A percentile compares a stretch with the other conserved stretches of the same genome.
phyloP scores from a whole-genome alignment of 1,284 basidiomycete species.

The Heterobasidion occidentale region DNA sequence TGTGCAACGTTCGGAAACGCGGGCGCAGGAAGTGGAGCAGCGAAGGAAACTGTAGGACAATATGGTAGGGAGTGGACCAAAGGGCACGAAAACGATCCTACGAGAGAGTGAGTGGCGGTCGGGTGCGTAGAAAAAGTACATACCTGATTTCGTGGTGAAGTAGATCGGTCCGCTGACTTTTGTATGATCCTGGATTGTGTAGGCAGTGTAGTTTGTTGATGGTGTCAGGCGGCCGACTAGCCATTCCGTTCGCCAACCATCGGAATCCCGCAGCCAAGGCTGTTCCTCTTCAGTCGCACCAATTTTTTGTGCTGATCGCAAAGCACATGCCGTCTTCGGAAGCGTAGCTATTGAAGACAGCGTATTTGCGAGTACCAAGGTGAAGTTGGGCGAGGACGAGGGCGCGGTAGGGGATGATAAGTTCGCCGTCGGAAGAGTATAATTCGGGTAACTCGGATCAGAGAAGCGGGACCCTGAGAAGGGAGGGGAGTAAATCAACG shows the following conservation, averaged over 20 bases:
- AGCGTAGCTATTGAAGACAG: conserved; percentile 28
- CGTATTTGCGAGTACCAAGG: conserved; percentile 47
- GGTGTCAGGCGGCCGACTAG: conserved; percentile 48
- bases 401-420: conserved; percentile 36
- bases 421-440: conserved; percentile 63
- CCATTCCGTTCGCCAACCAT: conserved; percentile 65
- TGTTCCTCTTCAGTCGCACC: conserved; percentile 23
- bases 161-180: conserved; percentile 56
- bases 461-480: conserved; percentile 28
- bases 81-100: conserved; percentile 66
- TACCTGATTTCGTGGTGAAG: conserved; percentile 65
- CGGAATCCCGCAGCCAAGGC: conserved; percentile 44
- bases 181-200: conserved; percentile 42
- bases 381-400: conserved; percentile 35
- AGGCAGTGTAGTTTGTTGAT: conserved; percentile 66
- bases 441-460: conserved; percentile 69
- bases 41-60: conserved; percentile 68
- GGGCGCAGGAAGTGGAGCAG: conserved; percentile 54
- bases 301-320: conserved; percentile 21
- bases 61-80: conserved; percentile 65
- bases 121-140: conserved; percentile 14
- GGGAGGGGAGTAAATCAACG: conserved; percentile 69
- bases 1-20: conserved; percentile 34
- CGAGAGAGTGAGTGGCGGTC: conserved; percentile 3
- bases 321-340: conserved; percentile 52